Conservation (phyloP, 2,329 filamentous ascomycete genomes). For the Setomelanomma holmii region DNA sequence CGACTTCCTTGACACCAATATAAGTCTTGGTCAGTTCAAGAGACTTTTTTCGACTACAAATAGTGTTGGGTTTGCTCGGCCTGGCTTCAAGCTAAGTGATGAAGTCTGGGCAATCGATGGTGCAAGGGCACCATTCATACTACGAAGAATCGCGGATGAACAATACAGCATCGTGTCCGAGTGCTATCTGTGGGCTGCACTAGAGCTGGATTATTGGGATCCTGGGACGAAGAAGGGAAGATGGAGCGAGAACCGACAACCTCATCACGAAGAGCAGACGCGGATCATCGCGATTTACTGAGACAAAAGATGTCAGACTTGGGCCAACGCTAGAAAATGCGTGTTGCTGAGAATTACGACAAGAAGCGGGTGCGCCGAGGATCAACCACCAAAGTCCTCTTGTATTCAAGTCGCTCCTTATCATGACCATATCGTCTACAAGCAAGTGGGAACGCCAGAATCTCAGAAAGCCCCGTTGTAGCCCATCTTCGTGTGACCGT, state of each 20-base stretch:
- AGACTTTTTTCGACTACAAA: neutral
- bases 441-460: too few species aligned
- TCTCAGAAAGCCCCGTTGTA: too few species aligned
- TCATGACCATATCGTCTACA: too few species aligned
- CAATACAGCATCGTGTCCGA: slow-evolving; percentile 8
- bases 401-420: too few species aligned
- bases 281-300: neutral
- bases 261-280: neutral
- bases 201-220: slow-evolving; percentile 15
- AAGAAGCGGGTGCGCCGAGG: too few species aligned
- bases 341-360: too few species aligned
- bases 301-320: too few species aligned
- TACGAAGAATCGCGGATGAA: neutral
- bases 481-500: too few species aligned
- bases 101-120: slow-evolving; percentile 11
- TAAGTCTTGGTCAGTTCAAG: neutral
- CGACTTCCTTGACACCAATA: neutral
- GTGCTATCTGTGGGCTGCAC: slow-evolving; percentile 14
- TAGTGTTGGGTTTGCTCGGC: slow-evolving; percentile 1
- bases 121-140: slow-evolving; percentile 4
- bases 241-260: neutral
- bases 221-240: slow-evolving; percentile 8
- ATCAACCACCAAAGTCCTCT: too few species aligned
- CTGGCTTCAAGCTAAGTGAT: neutral
- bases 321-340: too few species aligned